Base-by-base conservation (phyloP, 2,329 filamentous ascomycete species). In the Fonsecaea nubica region DNA sequence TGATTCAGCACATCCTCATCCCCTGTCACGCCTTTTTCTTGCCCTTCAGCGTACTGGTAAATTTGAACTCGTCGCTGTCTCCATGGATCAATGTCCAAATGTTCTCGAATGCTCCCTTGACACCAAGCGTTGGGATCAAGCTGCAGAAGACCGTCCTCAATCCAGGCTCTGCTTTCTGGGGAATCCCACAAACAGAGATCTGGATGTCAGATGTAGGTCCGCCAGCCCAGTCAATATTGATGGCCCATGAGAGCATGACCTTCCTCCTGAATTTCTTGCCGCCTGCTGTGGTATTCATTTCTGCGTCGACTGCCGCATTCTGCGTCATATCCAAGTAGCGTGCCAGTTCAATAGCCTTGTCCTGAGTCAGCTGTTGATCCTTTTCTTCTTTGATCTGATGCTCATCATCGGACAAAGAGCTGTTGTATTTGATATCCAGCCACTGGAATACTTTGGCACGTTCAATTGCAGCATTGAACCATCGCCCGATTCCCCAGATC, bases 401-500 rank as follows among this genome's bases (percentile, higher is more conserved):
- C 9, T 10, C 18, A 2, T 42, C 32, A 15, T 58, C 15, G 32
- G 33, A 21, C 18, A 32, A 30, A 33, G n/a, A 30, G 48, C 38
- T 63, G 15, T 62, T 36, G 61, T 65, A 68, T 9, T 61, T 57
- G 21, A 53, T 15, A 10, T 64, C 42, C 32, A 73, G 42, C n/a
- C 53, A 53, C 15, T 59, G 64, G 36, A 72, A 72, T 25, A 66
- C 33, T 54, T 63, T 70, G 10, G 72, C 70, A n/a, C 72, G 63
- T 53, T 69, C 61, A 8, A 72, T 61, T 8, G 63, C 58, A 18
- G 67, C 68, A 52, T 33, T 56, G 60, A 73, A 73, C 59, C 70
- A 73, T 57, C 65, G 58, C 9, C 72, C 72, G 10, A 72, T 61
- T 13, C 69, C 72, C 68, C 72, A 72, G 13, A 73, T 53, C 30